phyloP scores from a whole-genome alignment of 352 stramenopile genomes.

The Blastocystis sp. region DNA sequence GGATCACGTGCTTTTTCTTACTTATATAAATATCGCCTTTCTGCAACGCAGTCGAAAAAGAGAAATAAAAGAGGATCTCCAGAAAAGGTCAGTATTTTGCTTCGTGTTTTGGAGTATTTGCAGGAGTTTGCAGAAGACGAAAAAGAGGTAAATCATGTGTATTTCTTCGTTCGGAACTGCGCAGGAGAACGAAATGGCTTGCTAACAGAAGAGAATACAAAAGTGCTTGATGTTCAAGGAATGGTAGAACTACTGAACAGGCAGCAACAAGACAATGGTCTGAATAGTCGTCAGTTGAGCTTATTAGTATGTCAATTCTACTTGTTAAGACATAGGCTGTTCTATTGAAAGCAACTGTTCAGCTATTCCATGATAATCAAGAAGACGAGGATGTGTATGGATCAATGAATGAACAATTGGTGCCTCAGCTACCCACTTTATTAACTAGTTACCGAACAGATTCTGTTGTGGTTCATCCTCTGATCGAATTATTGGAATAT shows the following conservation, averaged over 20 bases:
- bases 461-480: neutral
- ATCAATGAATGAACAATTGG: neutral
- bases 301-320: neutral
- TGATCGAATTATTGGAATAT: neutral
- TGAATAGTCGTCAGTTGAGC: neutral
- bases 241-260: neutral
- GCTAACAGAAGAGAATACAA: neutral
- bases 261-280: neutral
- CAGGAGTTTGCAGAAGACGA: neutral
- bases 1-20: constrained; percentile 4
- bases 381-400: neutral
- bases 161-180: constrained; percentile 35
- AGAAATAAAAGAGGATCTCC: neutral
- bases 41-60: neutral
- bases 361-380: constrained; percentile 18
- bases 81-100: neutral
- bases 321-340: neutral
- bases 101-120: neutral
- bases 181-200: neutral
- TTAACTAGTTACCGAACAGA: neutral
- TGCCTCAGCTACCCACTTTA: neutral
- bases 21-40: neutral
- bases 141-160: neutral
- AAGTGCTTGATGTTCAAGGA: neutral
- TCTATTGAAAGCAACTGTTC: neutral